Conservation (phyloP, 2,329 filamentous ascomycete genomes). For the Rhexocercosporidium sp. region DNA sequence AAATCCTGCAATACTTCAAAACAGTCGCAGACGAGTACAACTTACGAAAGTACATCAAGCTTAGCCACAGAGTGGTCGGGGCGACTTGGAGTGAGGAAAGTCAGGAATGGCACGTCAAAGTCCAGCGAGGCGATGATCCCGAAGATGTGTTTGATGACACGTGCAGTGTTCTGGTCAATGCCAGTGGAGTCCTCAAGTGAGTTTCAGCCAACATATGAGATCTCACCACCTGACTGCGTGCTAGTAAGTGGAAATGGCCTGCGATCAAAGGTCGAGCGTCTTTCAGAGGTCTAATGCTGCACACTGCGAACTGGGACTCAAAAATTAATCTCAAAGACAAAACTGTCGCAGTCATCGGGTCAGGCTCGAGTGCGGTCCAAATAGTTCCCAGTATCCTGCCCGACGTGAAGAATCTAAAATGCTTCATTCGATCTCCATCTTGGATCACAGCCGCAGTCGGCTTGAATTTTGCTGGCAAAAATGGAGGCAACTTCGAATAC, state of each 20-base stretch:
- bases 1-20: constrained; percentile 46
- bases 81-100: constrained; percentile 50
- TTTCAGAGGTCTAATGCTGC: constrained; percentile 52
- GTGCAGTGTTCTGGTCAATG: constrained; percentile 51
- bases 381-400: constrained; percentile 45
- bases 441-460: constrained; percentile 46
- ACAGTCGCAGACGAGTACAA: constrained; percentile 41
- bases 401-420: constrained; percentile 47
- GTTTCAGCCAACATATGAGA: too few relatives aligned
- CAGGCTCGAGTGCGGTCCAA: constrained; percentile 45
- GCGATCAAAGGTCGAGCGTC: constrained; percentile 50
- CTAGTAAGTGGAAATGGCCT: constrained; percentile 45
- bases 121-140: constrained; percentile 22
- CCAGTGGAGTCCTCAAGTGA: constrained; percentile 49
- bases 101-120: constrained; percentile 49
- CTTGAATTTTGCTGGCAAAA: constrained; percentile 29
- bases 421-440: constrained; percentile 54
- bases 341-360: constrained; percentile 44
- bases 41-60: constrained; percentile 49
- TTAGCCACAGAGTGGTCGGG: constrained; percentile 50
- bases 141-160: constrained; percentile 50
- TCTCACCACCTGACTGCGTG: too few relatives aligned
- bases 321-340: constrained; percentile 36
- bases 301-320: constrained; percentile 49
- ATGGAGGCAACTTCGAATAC: constrained; percentile 34